Evolutionary conservation across 352 stramenopile genomes (phyloP), one percentile per base, ranked within the genome.

Genomic region (Peronospora tabacina): DNA sequence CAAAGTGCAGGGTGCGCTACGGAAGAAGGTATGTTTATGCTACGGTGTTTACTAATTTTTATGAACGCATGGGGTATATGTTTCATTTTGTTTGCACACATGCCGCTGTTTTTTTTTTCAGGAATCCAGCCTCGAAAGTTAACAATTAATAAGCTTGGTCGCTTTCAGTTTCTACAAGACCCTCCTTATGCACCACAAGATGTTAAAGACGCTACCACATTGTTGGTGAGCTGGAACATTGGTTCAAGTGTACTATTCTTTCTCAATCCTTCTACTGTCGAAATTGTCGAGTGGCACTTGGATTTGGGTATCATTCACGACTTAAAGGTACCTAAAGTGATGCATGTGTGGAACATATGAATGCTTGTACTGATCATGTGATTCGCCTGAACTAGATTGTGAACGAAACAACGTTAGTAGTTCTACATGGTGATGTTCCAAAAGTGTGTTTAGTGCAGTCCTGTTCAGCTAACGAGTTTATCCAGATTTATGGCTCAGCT

Each of bases 271-370:
- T 76, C 84, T 38, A 75, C 72, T 0, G 80, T 92, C 2, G 80
- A 94, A 57, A 87, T 94, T 28, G 75, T 90, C 5, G 83, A 94
- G 46, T 92, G 83, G 79, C 83, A 94, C 55, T 52, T 94, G 24
- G 83, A 94, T 61, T 65, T 94, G 34, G 83, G 83, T 12, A 73
- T 82, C 8, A 87, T 94, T 24, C 81, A 90, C 36, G 83, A 94
- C 47, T 58, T 92, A 16, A 89, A 90, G 71, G 82, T 89, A 60
- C 51, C 26, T 43, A 20, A 11, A 7, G 15, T 55, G 16, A 15
- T 37, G 12, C 20, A 16, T 15, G 20, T 13, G 19, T 38, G 11
- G 17, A 9, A 6, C 12, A 20, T 7, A 15, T 15, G 42, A 11
- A 57, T 38, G 13, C 9, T 29, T n/a, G 22, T 35, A 17, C 20